A percentile compares a stretch with the other conserved stretches of the same genome.
Conservation (phyloP, 108 stramenopile species). For the Bacterosira constricta region DNA sequence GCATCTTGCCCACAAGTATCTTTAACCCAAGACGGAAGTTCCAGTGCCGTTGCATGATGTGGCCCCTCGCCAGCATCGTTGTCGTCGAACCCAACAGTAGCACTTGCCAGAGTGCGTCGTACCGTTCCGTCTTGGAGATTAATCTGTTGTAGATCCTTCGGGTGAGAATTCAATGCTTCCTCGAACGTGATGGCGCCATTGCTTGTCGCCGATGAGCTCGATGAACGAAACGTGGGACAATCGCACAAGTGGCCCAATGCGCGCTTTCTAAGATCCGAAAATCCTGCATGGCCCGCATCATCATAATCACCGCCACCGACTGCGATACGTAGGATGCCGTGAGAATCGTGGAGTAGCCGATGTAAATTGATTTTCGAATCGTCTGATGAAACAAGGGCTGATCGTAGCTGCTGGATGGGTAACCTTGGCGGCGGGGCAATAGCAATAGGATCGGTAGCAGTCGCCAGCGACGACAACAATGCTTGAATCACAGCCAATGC, state of each 20-base stretch:
- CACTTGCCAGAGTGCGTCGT: conserved; percentile 37
- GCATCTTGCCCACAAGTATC: conserved; percentile 51
- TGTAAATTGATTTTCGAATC: background rate
- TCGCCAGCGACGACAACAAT: too few relatives aligned
- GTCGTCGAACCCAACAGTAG: conserved; percentile 33
- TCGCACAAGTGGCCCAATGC: conserved; percentile 24
- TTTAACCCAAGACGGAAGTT: conserved; percentile 39
- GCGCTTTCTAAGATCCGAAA: conserved; percentile 5
- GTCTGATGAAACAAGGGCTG: background rate
- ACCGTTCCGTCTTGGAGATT: conserved; percentile 24
- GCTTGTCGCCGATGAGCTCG: background rate
- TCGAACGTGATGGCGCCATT: background rate
- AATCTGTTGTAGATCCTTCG: conserved; percentile 23
- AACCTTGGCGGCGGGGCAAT: too few relatives aligned
- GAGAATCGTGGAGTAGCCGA: conserved; percentile 10
- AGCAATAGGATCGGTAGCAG: too few relatives aligned
- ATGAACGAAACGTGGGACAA: conserved; percentile 9
- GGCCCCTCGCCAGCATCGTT: background rate
- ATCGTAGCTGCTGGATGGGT: background rate
- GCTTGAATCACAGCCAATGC: too few relatives aligned
- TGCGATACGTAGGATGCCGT: conserved; percentile 16
- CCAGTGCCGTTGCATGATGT: conserved; percentile 8
- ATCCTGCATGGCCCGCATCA: background rate
- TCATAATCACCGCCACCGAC: background rate
- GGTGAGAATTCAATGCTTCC: conserved; percentile 4